These are phyloP conservation scores for Dactylellina cionopaga DNA, from an alignment of 2,329 filamentous ascomycete species.

Conservation along the genomic window DNA sequence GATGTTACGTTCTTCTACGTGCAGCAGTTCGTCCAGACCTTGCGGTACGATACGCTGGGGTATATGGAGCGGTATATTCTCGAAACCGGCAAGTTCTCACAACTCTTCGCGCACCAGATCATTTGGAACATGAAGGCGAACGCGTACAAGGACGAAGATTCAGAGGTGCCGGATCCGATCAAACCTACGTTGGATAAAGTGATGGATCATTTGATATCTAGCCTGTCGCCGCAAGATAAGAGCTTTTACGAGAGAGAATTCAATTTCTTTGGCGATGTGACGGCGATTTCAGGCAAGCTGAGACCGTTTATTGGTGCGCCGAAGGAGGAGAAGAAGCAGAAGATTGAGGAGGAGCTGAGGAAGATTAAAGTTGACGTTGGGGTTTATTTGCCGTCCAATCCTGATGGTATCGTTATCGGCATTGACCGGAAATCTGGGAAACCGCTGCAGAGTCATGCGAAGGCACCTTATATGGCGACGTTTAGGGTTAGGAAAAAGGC, in stretches of 20 bases:
- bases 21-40: conserved; percentile 93
- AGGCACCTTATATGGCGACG: conserved; percentile 98
- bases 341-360: conserved; percentile 97
- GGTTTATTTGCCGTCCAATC: conserved; percentile 96
- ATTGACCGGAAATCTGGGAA: conserved; percentile 99
- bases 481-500: conserved; percentile 92
- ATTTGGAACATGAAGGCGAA: conserved; percentile 99
- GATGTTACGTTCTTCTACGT: conserved; percentile 99
- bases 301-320: conserved; percentile 90
- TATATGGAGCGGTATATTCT: conserved; percentile 97
- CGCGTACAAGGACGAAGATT: conserved; percentile 96
- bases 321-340: conserved; percentile 97
- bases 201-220: conserved; percentile 81
- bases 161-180: conserved; percentile 84
- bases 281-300: conserved; percentile 91
- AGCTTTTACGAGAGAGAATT: conserved; percentile 95
- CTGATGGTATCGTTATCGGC: conserved; percentile 94
- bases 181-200: conserved; percentile 94
- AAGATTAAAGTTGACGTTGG: conserved; percentile 97
- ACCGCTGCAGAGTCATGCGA: conserved; percentile 95
- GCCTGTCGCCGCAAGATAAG: conserved; percentile 81
- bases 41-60: conserved; percentile 90
- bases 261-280: conserved; percentile 97
- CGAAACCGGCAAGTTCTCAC: conserved; percentile 96
- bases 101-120: conserved; percentile 97